Evolutionary conservation across 2,329 filamentous ascomycete genomes (phyloP), one percentile per base, ranked within the genome.

Genomic region (Arthroderma sp.): DNA sequence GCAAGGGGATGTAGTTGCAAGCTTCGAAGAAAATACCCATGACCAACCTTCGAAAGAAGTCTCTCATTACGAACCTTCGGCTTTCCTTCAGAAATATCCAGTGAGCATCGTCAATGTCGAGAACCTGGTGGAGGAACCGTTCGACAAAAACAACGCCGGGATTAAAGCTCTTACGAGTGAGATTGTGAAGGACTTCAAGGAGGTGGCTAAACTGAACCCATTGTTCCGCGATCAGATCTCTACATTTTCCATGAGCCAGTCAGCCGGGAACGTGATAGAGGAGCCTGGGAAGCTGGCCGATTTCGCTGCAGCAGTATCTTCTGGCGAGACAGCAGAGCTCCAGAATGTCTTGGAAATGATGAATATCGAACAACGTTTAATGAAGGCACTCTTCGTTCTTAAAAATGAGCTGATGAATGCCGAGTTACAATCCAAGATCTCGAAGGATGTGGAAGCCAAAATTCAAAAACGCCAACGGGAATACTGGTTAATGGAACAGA

Each of bases 331-430:
- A 45, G 78, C 82, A 45, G 91, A 98, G 66, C 73, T 96, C 38
- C 93, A 98, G 61, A 86, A 94, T 56, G 86, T 95, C 0, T 71
- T 98, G 1, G 82, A 85, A 47, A 85, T 83, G 43, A 75, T 95
- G 64, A 86, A 95, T 56, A 82, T 98, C 10, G 88, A 96, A 63
- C 83, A 94, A 56, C 78, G 93, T 51, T 77, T 98, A 65, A 83
- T 87, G 55, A 96, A 95, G 66, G 85, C 89, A 0, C 70, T 98
- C 2, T 78, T 89, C 37, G 85, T 96, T 2, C 72, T 98, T 53
- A 98, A 98, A 70, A 96, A 95, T 65, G 91, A 98, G 68, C 77
- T 95, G 44, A 94, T 96, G 83, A 98, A 96, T 55, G 91, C 91
- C 0, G 86, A 96, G 61, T 71, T 98, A 29, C 89, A 95, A 63